Base-by-base conservation (phyloP, 352 stramenopile genomes). In the Albugo laibachii region DNA sequence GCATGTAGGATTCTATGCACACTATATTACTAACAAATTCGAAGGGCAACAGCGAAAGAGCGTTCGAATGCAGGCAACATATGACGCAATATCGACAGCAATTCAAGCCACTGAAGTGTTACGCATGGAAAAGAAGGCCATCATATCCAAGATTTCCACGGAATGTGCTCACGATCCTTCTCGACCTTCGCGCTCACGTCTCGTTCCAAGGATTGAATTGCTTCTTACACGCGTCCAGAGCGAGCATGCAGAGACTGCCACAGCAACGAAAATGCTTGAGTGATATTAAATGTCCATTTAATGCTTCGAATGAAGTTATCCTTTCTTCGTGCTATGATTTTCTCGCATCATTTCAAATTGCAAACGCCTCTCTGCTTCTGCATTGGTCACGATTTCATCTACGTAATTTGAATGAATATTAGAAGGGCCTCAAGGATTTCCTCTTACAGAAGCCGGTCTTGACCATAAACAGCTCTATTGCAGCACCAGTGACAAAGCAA, bases 381-480 rank as follows among this genome's bases (percentile, higher is more conserved):
- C 83, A 39, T 60, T 59, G 11, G 76, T 83, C 50, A 83, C 74
- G 57, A 89, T 89, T 39, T 86, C 73, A 49, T 89, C 76, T 89
- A 56, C 37, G 52, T 20, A 41, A 38, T 58, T 38, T 54, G 44
- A 39, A 1, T 31, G 38, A 53, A 21, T 4, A 13, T n/a, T 14
- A 20, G n/a, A 56, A 35, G 15, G 13, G 18, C 1, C 5, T 18
- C 2, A 5, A 4, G 5, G 37, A 12, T 1, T 27, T 5, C 12
- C 61, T 16, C 77, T 55, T 59, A 91, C 77, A 91, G 55, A 91
- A 91, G 27, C 74, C 77, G 0, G 77, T 87, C 50, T 91, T 87
- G 59, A 93, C 78, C 80, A 93, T 93, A 52, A 93, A 89, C 12
- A 72, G 37, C 60, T 93, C 80, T 64, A 93, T 88, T 24, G 56